These are phyloP conservation scores for Volvox carteri DNA, from an alignment of 163 green algal genomes.

Conservation along the genomic window DNA sequence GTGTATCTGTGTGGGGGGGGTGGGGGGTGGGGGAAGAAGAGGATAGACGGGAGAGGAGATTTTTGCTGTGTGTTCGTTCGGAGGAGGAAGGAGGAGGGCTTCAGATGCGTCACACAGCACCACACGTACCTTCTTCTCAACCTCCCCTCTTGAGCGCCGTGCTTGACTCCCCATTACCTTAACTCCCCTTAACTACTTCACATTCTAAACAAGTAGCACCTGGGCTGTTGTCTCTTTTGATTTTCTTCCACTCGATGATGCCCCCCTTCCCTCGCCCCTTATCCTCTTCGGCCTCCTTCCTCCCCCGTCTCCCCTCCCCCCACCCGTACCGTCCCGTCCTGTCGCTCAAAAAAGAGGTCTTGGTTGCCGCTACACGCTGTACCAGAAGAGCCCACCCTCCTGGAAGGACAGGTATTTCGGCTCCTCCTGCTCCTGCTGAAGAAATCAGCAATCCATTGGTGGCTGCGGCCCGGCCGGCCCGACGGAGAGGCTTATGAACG, in stretches of 20 bases:
- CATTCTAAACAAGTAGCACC: not conserved
- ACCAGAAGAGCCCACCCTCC: not conserved
- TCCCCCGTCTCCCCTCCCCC: not conserved
- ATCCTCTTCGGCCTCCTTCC: no score
- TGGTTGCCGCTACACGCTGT: constrained; percentile 48
- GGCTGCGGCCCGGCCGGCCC: no score
- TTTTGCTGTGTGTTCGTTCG: no score
- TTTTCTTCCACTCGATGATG: not conserved
- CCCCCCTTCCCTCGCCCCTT: not conserved
- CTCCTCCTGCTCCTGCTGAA: constrained; percentile 11
- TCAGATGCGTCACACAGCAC: no score
- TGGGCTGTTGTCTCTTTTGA: not conserved
- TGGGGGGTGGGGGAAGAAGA: no score
- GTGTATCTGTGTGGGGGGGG: not conserved
- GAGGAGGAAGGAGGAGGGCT: no score
- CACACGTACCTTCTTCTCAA: no score
- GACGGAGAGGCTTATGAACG: no score
- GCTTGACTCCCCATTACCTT: no score
- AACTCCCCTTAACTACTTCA: not conserved
- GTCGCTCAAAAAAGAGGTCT: not conserved
- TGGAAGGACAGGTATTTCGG: constrained; percentile 48
- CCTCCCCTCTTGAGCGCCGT: no score
- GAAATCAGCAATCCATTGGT: no score
- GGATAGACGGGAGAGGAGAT: no score
- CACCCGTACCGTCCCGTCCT: not conserved